Percentiles rank a stretch among this genome's conserved stretches.
phyloP scores from a whole-genome alignment of 2,329 filamentous ascomycete species.

The Hortaea sp. region DNA sequence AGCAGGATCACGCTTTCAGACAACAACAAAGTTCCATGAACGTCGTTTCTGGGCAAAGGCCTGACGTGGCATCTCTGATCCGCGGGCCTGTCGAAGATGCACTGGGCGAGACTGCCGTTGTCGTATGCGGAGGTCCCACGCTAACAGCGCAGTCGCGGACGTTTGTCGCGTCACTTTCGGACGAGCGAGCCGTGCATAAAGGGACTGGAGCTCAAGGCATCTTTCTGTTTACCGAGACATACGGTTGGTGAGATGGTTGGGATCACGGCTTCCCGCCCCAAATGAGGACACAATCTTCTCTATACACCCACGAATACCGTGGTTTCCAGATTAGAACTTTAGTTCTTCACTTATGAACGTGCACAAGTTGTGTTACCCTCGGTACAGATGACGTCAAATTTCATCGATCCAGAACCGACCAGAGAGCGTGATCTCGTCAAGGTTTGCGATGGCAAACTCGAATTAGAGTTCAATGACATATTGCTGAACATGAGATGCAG shows the following conservation, averaged over 20 bases:
- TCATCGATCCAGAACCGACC: too few species aligned
- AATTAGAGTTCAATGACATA: too few species aligned
- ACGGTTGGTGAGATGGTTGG: conserved; percentile 32
- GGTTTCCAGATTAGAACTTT: too few species aligned
- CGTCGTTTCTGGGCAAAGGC: conserved; percentile 38
- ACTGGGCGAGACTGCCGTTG: conserved; percentile 51
- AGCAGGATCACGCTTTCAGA: not conserved
- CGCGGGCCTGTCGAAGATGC: conserved; percentile 48
- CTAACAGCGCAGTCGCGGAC: conserved; percentile 47
- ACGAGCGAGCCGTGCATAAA: conserved; percentile 58
- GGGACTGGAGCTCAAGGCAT: conserved; percentile 57
- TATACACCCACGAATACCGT: too few species aligned
- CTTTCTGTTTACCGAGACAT: conserved; percentile 50
- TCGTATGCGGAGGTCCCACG: conserved; percentile 50
- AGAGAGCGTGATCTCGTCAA: too few species aligned
- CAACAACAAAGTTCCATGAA: conserved; percentile 14
- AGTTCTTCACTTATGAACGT: too few species aligned
- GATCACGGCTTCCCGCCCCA: too few species aligned
- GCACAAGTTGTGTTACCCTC: too few species aligned
- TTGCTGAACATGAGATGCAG: too few species aligned
- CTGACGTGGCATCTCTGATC: conserved; percentile 42
- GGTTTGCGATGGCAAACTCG: too few species aligned
- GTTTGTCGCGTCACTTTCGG: conserved; percentile 46
- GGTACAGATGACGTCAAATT: too few species aligned
- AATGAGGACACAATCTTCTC: too few species aligned